Base-by-base conservation (phyloP, 495 filamentous ascomycete genomes). In the Penicillium lividum region DNA sequence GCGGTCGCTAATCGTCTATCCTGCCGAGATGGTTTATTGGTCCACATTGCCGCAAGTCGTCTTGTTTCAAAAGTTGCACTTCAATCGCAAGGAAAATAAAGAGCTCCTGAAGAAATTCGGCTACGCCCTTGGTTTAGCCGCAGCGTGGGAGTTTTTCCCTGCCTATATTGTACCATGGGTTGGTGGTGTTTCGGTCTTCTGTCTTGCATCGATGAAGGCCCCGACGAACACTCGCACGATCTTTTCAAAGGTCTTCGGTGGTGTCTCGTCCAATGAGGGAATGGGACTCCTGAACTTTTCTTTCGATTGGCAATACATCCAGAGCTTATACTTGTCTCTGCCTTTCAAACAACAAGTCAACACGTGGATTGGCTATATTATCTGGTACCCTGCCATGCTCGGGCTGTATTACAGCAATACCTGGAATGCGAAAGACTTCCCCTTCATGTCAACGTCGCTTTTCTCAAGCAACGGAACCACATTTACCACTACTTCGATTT, bases 221-320 rank as follows among this genome's bases (percentile, higher is more conserved):
- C 43, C 60, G 11, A 13, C 28, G 22, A 29, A 53, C 1, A 56
- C 47, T 8, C 16, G 57, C n/a, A 52, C 62, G 67, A 72, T 61
- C 30, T 55, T 72, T 60, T 44, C 59, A 29, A 60, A 38, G 28
- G 44, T 83, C 11, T 84, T 83, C 49, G 80, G 81, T 5, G 81
- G 81, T 5, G 68, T 80, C 2, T 58, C 67, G 16, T 75, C 73
- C n/a, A 82, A 84, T 59, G 80, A 65, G 34, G 70, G 69, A 0
- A 51, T 73, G 30, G 79, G 79, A 0, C 53, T 80, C 9, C 61
- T 82, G 7, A 73, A 62, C 27, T 50, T 80, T 29, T 70, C 68
- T 5, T 68, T 82, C n/a, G 79, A 82, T 63, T 82, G 79, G 79
- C 75, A 82, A 47, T 82, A 82, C 48, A 73, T 80, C 22, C 67